Evolutionary conservation across 805 yeast species (phyloP).

Genomic region (Yamadazyma phyllophila): DNA sequence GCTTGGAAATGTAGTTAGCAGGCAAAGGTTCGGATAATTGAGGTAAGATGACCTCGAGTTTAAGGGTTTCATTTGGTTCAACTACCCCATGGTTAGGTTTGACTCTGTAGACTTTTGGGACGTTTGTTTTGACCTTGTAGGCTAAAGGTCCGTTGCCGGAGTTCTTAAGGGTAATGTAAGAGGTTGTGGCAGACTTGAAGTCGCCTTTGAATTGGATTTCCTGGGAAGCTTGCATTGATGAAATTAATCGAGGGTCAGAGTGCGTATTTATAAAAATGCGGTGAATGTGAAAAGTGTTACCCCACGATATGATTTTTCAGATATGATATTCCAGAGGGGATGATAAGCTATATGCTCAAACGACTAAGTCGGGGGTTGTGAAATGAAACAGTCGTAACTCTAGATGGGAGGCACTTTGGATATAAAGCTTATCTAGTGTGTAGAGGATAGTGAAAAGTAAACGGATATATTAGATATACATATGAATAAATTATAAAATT

Average conservation of each 20-base stretch:
- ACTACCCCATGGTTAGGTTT: constrained; percentile 89
- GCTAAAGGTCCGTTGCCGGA: constrained; percentile 61
- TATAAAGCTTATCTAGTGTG: no score
- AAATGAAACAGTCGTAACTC: no score
- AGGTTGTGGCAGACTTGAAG: constrained; percentile 68
- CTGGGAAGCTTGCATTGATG: constrained; percentile 13
- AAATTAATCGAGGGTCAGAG: neutral
- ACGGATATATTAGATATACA: no score
- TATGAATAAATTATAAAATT: no score
- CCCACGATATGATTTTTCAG: neutral
- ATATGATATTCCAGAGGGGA: no score
- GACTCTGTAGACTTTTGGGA: constrained; percentile 92
- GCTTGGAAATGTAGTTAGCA: constrained; percentile 74
- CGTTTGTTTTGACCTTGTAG: constrained; percentile 96
- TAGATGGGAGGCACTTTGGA: no score
- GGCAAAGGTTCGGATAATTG: constrained; percentile 75
- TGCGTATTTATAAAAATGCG: neutral
- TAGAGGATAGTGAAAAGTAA: no score
- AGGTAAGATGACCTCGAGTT: constrained; percentile 81
- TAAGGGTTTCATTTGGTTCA: constrained; percentile 66
- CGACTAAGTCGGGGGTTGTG: no score
- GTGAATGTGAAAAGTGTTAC: constrained; percentile 4
- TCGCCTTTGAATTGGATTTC: constrained; percentile 51
- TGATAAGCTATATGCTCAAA: no score
- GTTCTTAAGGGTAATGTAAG: constrained; percentile 53